A percentile compares a stretch with the other conserved stretches of the same genome.
Evolutionary conservation across 2,329 filamentous ascomycete genomes (phyloP).

Genomic region (Helotiales sp.): DNA sequence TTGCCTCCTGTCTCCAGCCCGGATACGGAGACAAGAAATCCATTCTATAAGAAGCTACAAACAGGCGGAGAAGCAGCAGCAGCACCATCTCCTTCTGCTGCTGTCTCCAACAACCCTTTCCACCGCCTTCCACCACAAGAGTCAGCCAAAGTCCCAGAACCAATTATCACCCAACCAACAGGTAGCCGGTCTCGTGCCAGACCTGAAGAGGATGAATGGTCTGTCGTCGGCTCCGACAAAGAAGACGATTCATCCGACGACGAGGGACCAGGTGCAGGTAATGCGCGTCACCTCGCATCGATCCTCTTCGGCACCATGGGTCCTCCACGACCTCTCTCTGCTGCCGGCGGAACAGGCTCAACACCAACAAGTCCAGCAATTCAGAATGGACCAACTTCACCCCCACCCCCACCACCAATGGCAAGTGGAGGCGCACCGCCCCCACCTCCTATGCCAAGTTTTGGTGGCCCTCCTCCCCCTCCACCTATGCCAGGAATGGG

Average conservation of each 20-base stretch:
- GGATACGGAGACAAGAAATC: constrained; percentile 85
- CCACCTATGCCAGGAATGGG: constrained; percentile 36
- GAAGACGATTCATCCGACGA: constrained; percentile 75
- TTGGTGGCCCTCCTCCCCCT: constrained; percentile 35
- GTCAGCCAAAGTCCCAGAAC: constrained; percentile 46
- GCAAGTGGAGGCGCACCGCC: constrained; percentile 42
- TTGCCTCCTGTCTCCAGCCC: constrained; percentile 54
- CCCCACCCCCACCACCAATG: constrained; percentile 51
- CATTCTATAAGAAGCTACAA: constrained; percentile 89
- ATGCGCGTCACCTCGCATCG: constrained; percentile 87
- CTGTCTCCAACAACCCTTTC: constrained; percentile 81
- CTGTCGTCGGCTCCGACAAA: constrained; percentile 72
- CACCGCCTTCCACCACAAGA: constrained; percentile 73
- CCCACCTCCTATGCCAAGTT: constrained; percentile 36
- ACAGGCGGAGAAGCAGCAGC: constrained; percentile 48
- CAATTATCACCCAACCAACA: constrained; percentile 43
- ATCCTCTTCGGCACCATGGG: constrained; percentile 97
- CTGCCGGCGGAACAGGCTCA: constrained; percentile 64
- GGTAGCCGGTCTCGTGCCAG: constrained; percentile 51
- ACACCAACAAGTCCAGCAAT: constrained; percentile 42
- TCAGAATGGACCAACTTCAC: constrained; percentile 41
- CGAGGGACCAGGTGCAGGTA: constrained; percentile 75
- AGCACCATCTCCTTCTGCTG: constrained; percentile 35
- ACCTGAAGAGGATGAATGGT: constrained; percentile 79
- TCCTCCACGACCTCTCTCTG: constrained; percentile 83